These are phyloP conservation scores for Lasiodiplodia citricola DNA, from an alignment of 2,329 filamentous ascomycete genomes.

Conservation along the genomic window DNA sequence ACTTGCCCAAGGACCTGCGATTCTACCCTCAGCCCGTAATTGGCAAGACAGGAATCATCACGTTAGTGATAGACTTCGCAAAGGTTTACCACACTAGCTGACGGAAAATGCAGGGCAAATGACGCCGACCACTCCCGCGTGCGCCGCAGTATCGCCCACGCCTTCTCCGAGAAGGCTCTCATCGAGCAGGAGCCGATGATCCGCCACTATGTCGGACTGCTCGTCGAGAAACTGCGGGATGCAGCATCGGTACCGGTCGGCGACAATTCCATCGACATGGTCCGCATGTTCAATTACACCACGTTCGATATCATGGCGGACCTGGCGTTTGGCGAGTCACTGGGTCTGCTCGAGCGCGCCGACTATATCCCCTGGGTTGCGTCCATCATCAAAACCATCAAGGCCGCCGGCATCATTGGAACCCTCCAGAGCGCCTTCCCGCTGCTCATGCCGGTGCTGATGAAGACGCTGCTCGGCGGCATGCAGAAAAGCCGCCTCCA, in stretches of 20 bases:
- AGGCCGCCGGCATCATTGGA: not conserved
- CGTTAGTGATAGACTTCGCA: not conserved
- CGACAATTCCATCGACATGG: constrained; percentile 41
- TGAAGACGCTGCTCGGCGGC: not conserved
- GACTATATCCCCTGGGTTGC: constrained; percentile 41
- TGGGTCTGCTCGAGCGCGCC: constrained; percentile 37
- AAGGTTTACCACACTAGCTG: not conserved
- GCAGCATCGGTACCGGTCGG: not conserved
- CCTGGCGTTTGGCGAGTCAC: constrained; percentile 34
- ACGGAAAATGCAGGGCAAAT: constrained; percentile 35
- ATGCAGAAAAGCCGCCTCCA: not conserved
- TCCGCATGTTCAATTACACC: constrained; percentile 37
- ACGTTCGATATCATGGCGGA: constrained; percentile 38
- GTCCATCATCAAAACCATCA: constrained; percentile 36
- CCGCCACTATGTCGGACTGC: constrained; percentile 45
- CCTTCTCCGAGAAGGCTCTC: constrained; percentile 48
- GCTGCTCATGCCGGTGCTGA: not conserved
- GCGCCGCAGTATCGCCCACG: constrained; percentile 46
- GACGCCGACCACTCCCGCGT: constrained; percentile 48
- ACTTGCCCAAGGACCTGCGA: constrained; percentile 5
- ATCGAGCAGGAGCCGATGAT: constrained; percentile 48
- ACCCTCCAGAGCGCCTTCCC: not conserved
- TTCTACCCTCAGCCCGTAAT: not conserved
- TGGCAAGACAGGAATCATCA: not conserved
- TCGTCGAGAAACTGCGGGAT: constrained; percentile 42